Conservation (phyloP, 495 filamentous ascomycete species). For the Penicillium paradoxum region DNA sequence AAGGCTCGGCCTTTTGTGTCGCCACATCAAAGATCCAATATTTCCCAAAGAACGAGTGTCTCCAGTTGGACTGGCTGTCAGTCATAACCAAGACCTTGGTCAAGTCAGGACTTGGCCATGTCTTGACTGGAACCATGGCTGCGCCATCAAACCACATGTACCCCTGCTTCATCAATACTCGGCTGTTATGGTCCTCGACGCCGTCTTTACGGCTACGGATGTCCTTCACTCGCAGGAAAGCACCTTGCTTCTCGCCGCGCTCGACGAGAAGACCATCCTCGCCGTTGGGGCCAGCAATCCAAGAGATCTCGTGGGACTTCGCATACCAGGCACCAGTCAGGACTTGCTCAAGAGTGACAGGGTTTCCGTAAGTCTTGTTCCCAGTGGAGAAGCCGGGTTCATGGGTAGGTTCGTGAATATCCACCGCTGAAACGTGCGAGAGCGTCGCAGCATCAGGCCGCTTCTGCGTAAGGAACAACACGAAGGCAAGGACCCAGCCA, state of each 20-base stretch:
- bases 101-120: slow-evolving; percentile 76
- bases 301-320: slow-evolving; percentile 66
- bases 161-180: slow-evolving; percentile 68
- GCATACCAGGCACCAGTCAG: slow-evolving; percentile 67
- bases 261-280: slow-evolving; percentile 85
- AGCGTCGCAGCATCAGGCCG: slow-evolving; percentile 19
- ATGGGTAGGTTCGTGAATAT: slow-evolving; percentile 45
- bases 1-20: slow-evolving; percentile 69
- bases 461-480: slow-evolving; percentile 62
- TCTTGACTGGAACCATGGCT: slow-evolving; percentile 47
- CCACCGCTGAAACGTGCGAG: slow-evolving; percentile 16
- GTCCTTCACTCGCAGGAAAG: slow-evolving; percentile 83
- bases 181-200: slow-evolving; percentile 41
- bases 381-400: slow-evolving; percentile 64
- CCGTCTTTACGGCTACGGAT: slow-evolving; percentile 55
- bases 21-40: slow-evolving; percentile 96
- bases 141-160: slow-evolving; percentile 54
- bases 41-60: slow-evolving; percentile 75
- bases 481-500: slow-evolving; percentile 75
- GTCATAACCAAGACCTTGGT: slow-evolving; percentile 79
- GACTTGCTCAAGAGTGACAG: slow-evolving; percentile 77
- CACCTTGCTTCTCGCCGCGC: slow-evolving; percentile 50
- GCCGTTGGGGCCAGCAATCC: slow-evolving; percentile 80
- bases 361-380: slow-evolving; percentile 63
- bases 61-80: slow-evolving; percentile 68